Evolutionary conservation across 345 rosid species (phyloP), one percentile per base, ranked within the genome.

Genomic region (Iberis pinnata): DNA sequence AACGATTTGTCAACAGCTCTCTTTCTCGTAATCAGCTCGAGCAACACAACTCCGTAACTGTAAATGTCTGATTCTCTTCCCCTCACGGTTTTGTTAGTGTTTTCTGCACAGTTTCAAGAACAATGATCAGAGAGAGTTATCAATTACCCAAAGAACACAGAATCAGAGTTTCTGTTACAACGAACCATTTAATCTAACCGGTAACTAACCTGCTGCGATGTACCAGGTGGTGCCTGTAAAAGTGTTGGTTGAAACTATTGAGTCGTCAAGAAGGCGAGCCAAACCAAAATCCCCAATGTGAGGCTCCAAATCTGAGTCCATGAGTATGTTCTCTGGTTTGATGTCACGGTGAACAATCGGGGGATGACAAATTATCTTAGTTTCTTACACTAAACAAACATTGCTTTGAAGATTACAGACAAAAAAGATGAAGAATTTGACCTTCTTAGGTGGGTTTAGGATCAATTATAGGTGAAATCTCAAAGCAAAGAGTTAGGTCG

Each of bases 261-360:
- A 67, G 47, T 71, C 70, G 39, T 80, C 84, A 2, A 89, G 64
- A 41, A 83, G 66, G 69, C 76, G 75, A 48, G 93, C 88, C 3
- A 86, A 77, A 22, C 97, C 93, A n/a, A 89, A 89, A 65, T 86
- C 95, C 2, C 95, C 81, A 59, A 89, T 75, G 37, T 71, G 95
- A 51, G 97, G 82, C 77, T 81, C 95, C 86, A 83, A 72, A 27
- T 83, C 79, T 0, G 72, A 58, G 70, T 83, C 89, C 49, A 89
- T 44, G 8, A 89, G 95, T 56, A 89, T 81, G 74, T 89, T 89
- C 43, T 74, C 69, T 0, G 95, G 86, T 64, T 89, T 89, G 67
- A 89, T 78, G 73, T 89, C 97, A 11, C 88, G 77, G 53, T 86
- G 95, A 13, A 83, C 75, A 31, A 89, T 75, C 0, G 81, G 60